These are phyloP conservation scores for Calophaca sinica DNA, from an alignment of 306 rosid genomes.

Conservation along the genomic window DNA sequence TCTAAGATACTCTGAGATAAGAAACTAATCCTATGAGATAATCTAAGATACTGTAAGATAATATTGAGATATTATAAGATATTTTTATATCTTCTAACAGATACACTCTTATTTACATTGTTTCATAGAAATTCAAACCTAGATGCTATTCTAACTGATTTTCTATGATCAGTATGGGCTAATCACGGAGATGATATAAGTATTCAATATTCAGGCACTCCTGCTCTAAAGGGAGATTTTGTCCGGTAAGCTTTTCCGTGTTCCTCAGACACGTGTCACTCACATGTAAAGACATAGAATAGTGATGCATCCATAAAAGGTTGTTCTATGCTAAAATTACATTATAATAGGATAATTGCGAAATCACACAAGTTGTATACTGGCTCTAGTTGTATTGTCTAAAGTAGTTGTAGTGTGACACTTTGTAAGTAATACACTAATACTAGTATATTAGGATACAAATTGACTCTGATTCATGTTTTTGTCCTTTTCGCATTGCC, in stretches of 20 bases:
- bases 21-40: no score
- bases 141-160: constrained; percentile 32
- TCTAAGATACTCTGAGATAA: no score
- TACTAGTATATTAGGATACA: no score
- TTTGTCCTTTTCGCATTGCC: no score
- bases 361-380: no score
- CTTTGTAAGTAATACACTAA: not conserved
- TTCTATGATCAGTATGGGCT: constrained; percentile 81
- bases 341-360: not conserved
- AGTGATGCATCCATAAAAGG: constrained; percentile 4
- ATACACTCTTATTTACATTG: not conserved
- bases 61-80: no score
- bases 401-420: not conserved
- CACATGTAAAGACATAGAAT: no score
- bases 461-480: no score
- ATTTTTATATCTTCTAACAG: no score
- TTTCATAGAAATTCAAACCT: constrained; percentile 31
- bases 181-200: constrained; percentile 95
- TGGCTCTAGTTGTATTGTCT: constrained; percentile 5
- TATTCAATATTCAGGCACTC: constrained; percentile 89
- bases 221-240: constrained; percentile 92
- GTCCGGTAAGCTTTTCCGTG: constrained; percentile 62
- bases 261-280: no score
- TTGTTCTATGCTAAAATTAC: constrained; percentile 35
- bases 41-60: no score